phyloP scores from a whole-genome alignment of 2,329 filamentous ascomycete genomes.

The Aureobasidium subglaciale region DNA sequence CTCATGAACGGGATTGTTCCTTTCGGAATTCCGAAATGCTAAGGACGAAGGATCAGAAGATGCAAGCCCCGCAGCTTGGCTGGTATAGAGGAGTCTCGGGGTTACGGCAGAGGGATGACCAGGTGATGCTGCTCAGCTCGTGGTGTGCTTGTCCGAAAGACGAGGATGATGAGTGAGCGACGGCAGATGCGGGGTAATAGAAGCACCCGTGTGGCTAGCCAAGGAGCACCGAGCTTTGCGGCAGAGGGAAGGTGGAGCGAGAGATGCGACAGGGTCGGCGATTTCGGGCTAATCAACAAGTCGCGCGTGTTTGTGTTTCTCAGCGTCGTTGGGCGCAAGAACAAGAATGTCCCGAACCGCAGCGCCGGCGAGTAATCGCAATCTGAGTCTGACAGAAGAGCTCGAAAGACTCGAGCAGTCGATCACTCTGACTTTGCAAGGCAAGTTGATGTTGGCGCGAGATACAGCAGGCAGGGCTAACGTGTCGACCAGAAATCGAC shows the following conservation, averaged over 20 bases:
- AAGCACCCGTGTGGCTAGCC: neutral
- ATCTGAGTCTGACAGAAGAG: constrained; percentile 83
- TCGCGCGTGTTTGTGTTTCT: neutral
- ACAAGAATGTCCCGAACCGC: constrained; percentile 43
- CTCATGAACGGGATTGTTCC: neutral
- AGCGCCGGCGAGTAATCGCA: constrained; percentile 35
- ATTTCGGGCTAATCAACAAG: neutral
- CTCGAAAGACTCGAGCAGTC: constrained; percentile 93
- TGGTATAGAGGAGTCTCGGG: neutral
- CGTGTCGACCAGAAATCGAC: constrained; percentile 69
- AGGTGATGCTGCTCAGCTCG: neutral
- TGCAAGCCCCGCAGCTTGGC: constrained; percentile 12
- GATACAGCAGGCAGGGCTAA: neutral
- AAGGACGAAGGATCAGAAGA: neutral
- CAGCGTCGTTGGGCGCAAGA: neutral
- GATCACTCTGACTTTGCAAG: constrained; percentile 92
- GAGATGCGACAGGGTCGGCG: neutral
- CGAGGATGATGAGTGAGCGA: neutral
- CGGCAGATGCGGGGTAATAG: neutral
- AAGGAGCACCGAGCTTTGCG: neutral
- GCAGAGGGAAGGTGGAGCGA: neutral
- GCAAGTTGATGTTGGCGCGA: constrained; percentile 37
- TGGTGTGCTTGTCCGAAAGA: constrained; percentile 8
- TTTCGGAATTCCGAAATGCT: neutral
- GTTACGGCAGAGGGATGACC: neutral